Evolutionary conservation across 768 basidiomycete genomes (phyloP).

Genomic region (Ramaria rubella): DNA sequence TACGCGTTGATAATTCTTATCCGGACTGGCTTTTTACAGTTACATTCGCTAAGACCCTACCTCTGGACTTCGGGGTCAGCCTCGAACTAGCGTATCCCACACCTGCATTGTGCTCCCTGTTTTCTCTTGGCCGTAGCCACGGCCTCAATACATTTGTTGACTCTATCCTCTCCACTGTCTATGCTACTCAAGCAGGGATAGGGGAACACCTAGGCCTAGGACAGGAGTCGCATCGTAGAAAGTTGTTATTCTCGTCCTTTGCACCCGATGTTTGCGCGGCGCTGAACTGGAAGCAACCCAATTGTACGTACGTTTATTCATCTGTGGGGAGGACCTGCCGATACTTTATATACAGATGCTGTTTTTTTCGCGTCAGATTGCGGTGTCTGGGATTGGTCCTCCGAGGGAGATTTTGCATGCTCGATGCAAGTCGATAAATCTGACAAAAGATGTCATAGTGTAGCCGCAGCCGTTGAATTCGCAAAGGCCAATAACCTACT

Average conservation of each 20-base stretch:
- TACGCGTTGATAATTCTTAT: conserved; percentile 29
- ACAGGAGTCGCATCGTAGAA: conserved; percentile 52
- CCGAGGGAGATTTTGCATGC: conserved; percentile 17
- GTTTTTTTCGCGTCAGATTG: conserved; percentile 92
- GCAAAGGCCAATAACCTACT: conserved; percentile 88
- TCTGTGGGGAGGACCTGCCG: neutral
- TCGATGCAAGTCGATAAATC: conserved; percentile 20
- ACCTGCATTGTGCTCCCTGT: conserved; percentile 36
- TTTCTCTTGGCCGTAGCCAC: conserved; percentile 43
- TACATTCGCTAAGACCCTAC: conserved; percentile 41
- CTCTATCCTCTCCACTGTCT: conserved; percentile 76
- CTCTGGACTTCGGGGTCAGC: conserved; percentile 61
- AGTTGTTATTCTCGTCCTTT: conserved; percentile 89
- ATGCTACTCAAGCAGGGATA: conserved; percentile 42
- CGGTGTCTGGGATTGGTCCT: conserved; percentile 43
- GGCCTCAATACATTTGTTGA: conserved; percentile 83
- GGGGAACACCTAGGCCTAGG: conserved; percentile 34
- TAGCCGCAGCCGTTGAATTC: conserved; percentile 89
- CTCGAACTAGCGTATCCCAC: conserved; percentile 80
- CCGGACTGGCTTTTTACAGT: neutral
- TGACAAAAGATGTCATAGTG: conserved; percentile 50
- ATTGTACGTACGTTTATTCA: conserved; percentile 56
- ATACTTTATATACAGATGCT: conserved; percentile 52
- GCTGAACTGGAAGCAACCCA: conserved; percentile 98
- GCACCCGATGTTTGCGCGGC: conserved; percentile 85